phyloP scores from a whole-genome alignment of 2,329 filamentous ascomycete species.

The Sporothrix luriei region DNA sequence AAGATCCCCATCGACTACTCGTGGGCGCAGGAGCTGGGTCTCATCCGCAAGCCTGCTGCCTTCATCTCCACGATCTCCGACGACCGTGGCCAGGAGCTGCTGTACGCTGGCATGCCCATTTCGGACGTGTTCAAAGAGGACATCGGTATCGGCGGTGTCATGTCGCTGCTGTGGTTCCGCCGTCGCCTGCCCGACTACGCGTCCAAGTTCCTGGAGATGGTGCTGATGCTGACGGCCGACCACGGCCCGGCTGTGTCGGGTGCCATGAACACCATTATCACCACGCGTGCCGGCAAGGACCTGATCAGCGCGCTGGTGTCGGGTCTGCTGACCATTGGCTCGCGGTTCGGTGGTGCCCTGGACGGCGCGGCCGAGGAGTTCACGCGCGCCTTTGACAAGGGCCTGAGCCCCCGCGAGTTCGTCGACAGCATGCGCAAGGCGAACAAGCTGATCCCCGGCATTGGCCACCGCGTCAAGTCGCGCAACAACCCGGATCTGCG shows the following conservation, averaged over 20 bases:
- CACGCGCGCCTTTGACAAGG: constrained; percentile 97
- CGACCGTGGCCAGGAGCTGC: constrained; percentile 97
- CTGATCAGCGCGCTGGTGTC: constrained; percentile 92
- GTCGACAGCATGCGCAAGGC: constrained; percentile 99
- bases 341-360: constrained; percentile 95
- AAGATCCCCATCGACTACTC: constrained; percentile 99
- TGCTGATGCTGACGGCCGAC: constrained; percentile 99
- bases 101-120: constrained; percentile 99
- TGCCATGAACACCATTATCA: constrained; percentile 99
- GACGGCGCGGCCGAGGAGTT: constrained; percentile 98
- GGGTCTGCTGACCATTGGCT: constrained; percentile 97
- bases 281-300: constrained; percentile 98
- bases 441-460: constrained; percentile 99
- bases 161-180: constrained; percentile 99
- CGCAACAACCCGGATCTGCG: constrained; percentile 99
- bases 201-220: constrained; percentile 99
- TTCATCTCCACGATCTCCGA: constrained; percentile 99
- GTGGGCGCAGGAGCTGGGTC: constrained; percentile 98
- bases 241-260: constrained; percentile 98
- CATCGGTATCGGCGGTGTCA: constrained; percentile 98
- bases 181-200: constrained; percentile 93
- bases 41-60: constrained; percentile 98
- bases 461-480: constrained; percentile 99
- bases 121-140: constrained; percentile 99
- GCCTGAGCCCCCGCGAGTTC: constrained; percentile 96